Base-by-base conservation (phyloP, 306 rosid species). In the Lagenaria siceraria region DNA sequence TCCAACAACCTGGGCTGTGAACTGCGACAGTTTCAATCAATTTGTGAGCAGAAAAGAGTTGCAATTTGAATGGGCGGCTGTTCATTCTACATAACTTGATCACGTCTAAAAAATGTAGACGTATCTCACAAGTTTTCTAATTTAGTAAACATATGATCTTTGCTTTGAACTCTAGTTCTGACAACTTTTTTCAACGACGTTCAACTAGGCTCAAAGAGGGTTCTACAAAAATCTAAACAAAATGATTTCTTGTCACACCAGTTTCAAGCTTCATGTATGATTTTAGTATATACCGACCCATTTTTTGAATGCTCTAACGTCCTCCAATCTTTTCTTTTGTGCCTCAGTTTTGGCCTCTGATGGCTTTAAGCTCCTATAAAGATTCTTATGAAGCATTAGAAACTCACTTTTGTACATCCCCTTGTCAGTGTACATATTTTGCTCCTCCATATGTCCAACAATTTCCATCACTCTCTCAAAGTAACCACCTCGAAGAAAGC, bases 401-500 rank as follows among this genome's bases (percentile, higher is more conserved):
- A 90, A 95, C 91, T 90, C 90, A 35, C 73, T 79, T 87, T 76
- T 89, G 87, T 89, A 90, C 91, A 92, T 83, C 86, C 86, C 84
- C 80, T 89, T 95, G 81, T 92, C 96, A 24, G 84, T 51, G 77
- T 70, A 90, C 88, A 87, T 89, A 58, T 82, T 82, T 78, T 58
- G 77, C 76, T 85, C 81, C 84, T 73, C 87, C 97, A 92, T 92
- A 71, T 84, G 68, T 35, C 82, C 85, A 79, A 79, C 74, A 74
- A 92, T 88, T 88, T 95, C 98, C 97, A 89, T 87, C 80, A 86
- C 92, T 86, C 96, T 90, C 89, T 95, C 98, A 82, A 95, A 95
- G 82, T 92, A 92, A 82, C 97, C 97, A 54, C 97, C 97, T 75
- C 13, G 86, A 80, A 92, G 82, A 77, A 92, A 95, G 80, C 82